These are phyloP conservation scores for Aspergillus fijiensis DNA, from an alignment of 2,329 filamentous ascomycete genomes.

Conservation along the genomic window DNA sequence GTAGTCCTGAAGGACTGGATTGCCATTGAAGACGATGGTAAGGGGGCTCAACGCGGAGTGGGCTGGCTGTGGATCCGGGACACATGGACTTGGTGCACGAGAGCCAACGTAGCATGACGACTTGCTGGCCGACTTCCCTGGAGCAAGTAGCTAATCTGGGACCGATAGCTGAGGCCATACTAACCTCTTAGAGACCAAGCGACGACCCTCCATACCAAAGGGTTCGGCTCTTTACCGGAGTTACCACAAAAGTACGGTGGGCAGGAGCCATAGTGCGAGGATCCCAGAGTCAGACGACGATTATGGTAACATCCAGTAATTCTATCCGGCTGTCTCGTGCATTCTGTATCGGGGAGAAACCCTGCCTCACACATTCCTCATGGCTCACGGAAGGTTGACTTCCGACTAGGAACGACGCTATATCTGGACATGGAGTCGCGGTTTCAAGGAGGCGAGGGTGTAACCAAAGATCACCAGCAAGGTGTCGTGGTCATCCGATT, in stretches of 20 bases:
- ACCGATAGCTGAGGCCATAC: slow-evolving; percentile 8
- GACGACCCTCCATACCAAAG: slow-evolving; percentile 21
- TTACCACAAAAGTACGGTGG: slow-evolving; percentile 13
- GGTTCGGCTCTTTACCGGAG: slow-evolving; percentile 15
- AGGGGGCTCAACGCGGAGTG: slow-evolving; percentile 1
- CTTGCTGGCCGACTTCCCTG: neutral
- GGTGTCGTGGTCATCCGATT: neutral
- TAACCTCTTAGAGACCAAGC: slow-evolving; percentile 14
- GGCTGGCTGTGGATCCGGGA: slow-evolving; percentile 6
- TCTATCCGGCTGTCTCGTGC: slow-evolving; percentile 12
- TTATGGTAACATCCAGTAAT: slow-evolving; percentile 10
- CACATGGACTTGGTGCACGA: slow-evolving; percentile 8
- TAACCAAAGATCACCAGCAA: neutral
- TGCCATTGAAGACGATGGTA: neutral
- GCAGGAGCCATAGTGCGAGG: slow-evolving; percentile 8
- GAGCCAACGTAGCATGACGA: neutral
- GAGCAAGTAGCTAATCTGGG: neutral
- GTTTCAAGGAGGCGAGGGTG: neutral
- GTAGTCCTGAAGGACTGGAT: neutral
- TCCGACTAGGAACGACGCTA: neutral
- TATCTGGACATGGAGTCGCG: neutral
- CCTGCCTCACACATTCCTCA: slow-evolving; percentile 20
- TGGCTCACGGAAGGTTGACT: slow-evolving; percentile 3
- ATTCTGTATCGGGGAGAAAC: slow-evolving; percentile 19
- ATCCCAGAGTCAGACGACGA: slow-evolving; percentile 21